Evolutionary conservation across 495 filamentous ascomycete species (phyloP), one percentile per base, ranked within the genome.

Genomic region (Aspergillus cristatus): DNA sequence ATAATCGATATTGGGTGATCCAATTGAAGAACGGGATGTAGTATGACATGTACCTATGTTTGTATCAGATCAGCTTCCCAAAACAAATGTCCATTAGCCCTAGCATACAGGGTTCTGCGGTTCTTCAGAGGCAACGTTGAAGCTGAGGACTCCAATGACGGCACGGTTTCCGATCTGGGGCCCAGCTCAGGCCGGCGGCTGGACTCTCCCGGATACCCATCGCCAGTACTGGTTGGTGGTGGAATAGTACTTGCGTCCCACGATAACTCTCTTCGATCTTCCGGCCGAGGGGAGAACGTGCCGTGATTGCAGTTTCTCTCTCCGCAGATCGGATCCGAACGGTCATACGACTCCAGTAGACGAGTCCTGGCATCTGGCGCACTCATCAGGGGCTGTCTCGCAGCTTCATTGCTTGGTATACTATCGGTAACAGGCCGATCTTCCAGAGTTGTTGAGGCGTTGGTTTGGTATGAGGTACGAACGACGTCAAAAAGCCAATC

Each of bases 11-110:
- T 54, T 93, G 81, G 28, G 64, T 63, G 22, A 91, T 78, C 91
- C 91, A 99, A 38, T 80, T 83, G 42, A 94, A 62, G 37, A 87
- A 82, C 1, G 93, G 91, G 26, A 99, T 71, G 55, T 99, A 97
- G 62, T 99, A 97, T 0, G 78, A 81, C 41, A 94, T 57, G 58
- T 96, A 98, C 72, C 86, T 93, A 28, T 13, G 36, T 7, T 18
- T 14, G 4, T 22, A 18, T 38, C 33, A 42, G 35, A 6, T 20
- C 10, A 24, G 20, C 20, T 24, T 24, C 20, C 20, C 8, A 24
- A 8, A 24, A 24, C 8, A 4, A 24, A 24, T 8, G 20, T 8
- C 4, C 8, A 4, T 4, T 8, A 15, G 14, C 13, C 13, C 14
- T 34, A 17, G 48, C 63, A 36, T 61, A 67, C 63, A 53, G 28